Evolutionary conservation across 1,284 basidiomycete genomes (phyloP), one percentile per base, ranked within the genome.

Genomic region (Austroboletus niveus): DNA sequence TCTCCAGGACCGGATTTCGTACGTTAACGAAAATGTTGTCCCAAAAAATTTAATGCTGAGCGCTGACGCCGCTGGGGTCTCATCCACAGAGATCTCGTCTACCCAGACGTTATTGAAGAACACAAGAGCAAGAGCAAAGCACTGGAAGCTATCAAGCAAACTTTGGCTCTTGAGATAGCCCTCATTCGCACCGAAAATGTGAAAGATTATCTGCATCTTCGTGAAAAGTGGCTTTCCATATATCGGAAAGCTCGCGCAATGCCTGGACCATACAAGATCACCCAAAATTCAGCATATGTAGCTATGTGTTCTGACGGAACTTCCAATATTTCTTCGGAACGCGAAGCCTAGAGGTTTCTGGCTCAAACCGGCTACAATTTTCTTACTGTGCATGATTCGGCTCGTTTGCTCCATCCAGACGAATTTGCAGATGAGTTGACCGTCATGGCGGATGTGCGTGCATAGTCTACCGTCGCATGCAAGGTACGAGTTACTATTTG

Each of bases 401-500:
- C 41, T 20, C 52, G 55, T 11, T 45, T 66, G 11, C 22, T n/a
- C 29, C 58, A 56, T 36, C 42, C 4, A 31, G 59, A 64, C 24
- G 14, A 55, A 8, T 69, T 72, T 42, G 57, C 64, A 9, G 70
- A 77, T 3, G 79, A 79, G 30, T 49, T 80, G 11, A 52, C 58
- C 1, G 63, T 82, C 15, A 82, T 82, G 78, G 72, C 77, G 0
- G 71, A 71, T 8, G 78, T 81, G 0, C 15, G 76, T 4, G 77
- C 78, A 3, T 81, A 79, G 54, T 81, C 79, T 56, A 70, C 78
- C 30, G 68, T 80, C 1, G 74, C 77, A 6, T 72, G 71, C 56
- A 76, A 75, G 70, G 79, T 73, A 42, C 27, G 62, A 1, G 7
- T 24, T 24, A 24, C 22, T 24, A 24, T 24, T 20, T 32, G 8